Evolutionary conservation across 2,329 filamentous ascomycete genomes (phyloP), one percentile per base, ranked within the genome.

Genomic region (Fusarium armeniacum): DNA sequence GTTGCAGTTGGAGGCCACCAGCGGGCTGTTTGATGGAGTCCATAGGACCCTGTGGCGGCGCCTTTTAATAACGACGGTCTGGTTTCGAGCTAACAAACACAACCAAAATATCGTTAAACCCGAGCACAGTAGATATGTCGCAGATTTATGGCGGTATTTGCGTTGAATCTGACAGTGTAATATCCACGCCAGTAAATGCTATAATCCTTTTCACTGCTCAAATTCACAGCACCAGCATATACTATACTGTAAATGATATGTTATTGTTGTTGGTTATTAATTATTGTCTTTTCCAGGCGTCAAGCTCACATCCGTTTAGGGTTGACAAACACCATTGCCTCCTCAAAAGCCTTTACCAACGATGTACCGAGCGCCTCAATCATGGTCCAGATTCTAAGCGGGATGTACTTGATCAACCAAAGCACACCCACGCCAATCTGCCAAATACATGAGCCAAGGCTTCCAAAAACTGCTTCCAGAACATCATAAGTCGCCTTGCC

Each of bases 271-370:
- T 4, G n/a, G 6, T 9, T 13, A 13, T 40, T 40, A 5, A 13
- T 20, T 22, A 40, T 8, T 40, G 11, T 22, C 1, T 38, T 18
- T 20, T 38, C n/a, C 6, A 7, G 10, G 13, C 4, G 5, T 13
- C 0, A 28, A 9, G 4, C 28, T 54, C n/a, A 75, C 67, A 72
- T 68, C 35, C 67, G 59, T 75, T 82, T 82, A 1, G 81, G 81
- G 44, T 82, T 72, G 12, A 80, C 38, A 69, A 73, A 80, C 2
- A 81, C 77, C 67, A 78, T 69, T 8, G 79, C 46, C 68, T 83
- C 81, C 43, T 80, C 70, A 22, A 75, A 76, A 0, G 70, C 79
- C 54, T 77, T 79, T 0, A 63, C 67, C 3, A 79, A 32, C 3
- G 76, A 78, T 2, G 65, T 67, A 5, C 76, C 78, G 18, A 81